A percentile compares a stretch with the other conserved stretches of the same genome.
Evolutionary conservation across 2,329 filamentous ascomycete species (phyloP).

Genomic region (Helminthosporium solani): DNA sequence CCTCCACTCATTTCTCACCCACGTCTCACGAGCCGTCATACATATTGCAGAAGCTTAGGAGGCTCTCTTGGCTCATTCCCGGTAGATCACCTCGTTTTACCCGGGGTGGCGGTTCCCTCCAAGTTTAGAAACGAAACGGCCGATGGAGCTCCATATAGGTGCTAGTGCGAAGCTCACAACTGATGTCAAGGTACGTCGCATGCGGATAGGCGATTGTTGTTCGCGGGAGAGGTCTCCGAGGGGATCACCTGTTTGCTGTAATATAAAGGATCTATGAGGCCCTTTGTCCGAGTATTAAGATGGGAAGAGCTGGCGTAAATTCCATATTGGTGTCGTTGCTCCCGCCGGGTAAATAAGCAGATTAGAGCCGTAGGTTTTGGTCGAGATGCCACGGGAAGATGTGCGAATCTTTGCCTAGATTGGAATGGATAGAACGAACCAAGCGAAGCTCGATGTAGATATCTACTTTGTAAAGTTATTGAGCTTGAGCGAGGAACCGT

Average conservation of each 20-base stretch:
- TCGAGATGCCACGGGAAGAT: neutral
- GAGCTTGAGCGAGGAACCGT: too few species aligned
- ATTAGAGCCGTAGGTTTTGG: neutral
- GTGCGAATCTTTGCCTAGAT: too few species aligned
- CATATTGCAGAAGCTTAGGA: slow-evolving; percentile 16
- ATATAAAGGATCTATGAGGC: slow-evolving; percentile 1
- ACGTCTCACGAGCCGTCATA: slow-evolving; percentile 1
- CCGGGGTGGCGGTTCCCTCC: slow-evolving; percentile 13
- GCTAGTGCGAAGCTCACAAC: neutral
- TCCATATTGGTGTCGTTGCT: slow-evolving; percentile 14
- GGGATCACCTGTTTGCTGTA: slow-evolving; percentile 1
- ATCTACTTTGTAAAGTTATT: too few species aligned
- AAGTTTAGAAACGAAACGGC: neutral
- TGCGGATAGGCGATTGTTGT: neutral
- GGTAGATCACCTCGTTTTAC: slow-evolving; percentile 23
- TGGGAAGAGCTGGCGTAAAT: slow-evolving; percentile 4
- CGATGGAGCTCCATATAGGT: neutral
- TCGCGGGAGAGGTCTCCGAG: neutral
- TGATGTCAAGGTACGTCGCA: slow-evolving; percentile 1
- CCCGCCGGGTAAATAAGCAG: slow-evolving; percentile 27
- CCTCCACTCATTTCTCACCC: neutral
- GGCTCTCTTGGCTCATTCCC: slow-evolving; percentile 32
- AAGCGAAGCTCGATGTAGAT: too few species aligned
- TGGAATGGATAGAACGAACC: too few species aligned
- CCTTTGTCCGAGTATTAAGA: slow-evolving; percentile 19